phyloP scores from a whole-genome alignment of 768 basidiomycete species.

The Kwoniella mangroviensis region DNA sequence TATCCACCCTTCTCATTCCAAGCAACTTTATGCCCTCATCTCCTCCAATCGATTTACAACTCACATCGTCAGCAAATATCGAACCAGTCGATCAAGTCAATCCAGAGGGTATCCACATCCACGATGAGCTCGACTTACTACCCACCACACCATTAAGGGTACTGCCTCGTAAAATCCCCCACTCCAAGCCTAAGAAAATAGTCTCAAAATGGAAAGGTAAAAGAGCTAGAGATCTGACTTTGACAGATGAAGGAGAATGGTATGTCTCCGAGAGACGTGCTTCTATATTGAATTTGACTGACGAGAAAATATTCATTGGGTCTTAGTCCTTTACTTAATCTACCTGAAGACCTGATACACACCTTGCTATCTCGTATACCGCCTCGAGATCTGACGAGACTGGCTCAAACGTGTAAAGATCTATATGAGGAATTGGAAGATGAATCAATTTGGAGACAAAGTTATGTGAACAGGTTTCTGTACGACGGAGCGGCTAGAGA shows the following conservation, averaged over 20 bases:
- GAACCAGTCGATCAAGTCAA: conserved; percentile 3
- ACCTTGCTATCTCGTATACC: conserved; percentile 35
- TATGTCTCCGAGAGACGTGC: conserved; percentile 7
- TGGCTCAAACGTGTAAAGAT: conserved; percentile 37
- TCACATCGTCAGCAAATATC: background rate
- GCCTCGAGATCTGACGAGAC: conserved; percentile 32
- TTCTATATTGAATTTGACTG: background rate
- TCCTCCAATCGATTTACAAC: background rate
- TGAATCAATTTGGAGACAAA: conserved; percentile 50
- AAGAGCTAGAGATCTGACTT: conserved; percentile 5
- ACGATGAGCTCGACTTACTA: conserved; percentile 25
- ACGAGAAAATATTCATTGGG: background rate
- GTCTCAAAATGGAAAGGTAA: conserved; percentile 26
- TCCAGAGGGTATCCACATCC: conserved; percentile 16
- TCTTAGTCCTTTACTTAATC: conserved; percentile 36
- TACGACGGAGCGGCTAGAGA: conserved; percentile 25
- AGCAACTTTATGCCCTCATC: conserved; percentile 7
- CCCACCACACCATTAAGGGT: conserved; percentile 7
- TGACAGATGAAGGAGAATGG: conserved; percentile 22
- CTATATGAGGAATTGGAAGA: conserved; percentile 39
- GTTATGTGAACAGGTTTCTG: conserved; percentile 50
- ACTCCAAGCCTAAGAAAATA: conserved; percentile 16
- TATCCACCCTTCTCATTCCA: background rate
- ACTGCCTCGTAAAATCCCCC: conserved; percentile 1
- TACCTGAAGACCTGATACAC: conserved; percentile 42